A percentile compares a stretch with the other conserved stretches of the same genome.
These are phyloP conservation scores for Agaricus blazei DNA, from an alignment of 768 basidiomycete genomes.

Conservation along the genomic window DNA sequence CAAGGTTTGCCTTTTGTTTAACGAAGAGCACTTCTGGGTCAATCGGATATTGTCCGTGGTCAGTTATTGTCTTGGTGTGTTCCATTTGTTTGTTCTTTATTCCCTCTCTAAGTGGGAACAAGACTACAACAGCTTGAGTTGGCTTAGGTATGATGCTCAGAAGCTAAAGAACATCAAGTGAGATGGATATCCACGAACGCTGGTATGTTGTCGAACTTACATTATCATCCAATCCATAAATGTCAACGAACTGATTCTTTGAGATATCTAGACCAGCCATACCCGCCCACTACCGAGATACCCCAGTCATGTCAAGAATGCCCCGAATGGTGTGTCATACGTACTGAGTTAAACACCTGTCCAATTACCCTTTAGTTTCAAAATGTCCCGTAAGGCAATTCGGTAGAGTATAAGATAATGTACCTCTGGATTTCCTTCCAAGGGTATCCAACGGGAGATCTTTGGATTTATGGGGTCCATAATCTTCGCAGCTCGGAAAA, in stretches of 20 bases:
- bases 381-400: background rate
- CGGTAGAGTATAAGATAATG: background rate
- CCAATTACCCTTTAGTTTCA: background rate
- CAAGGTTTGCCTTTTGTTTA: slow-evolving; percentile 71
- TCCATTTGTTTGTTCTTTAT: slow-evolving; percentile 38
- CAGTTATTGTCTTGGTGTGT: slow-evolving; percentile 55
- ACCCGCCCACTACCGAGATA: slow-evolving; percentile 52
- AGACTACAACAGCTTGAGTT: slow-evolving; percentile 77
- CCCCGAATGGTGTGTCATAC: slow-evolving; percentile 9
- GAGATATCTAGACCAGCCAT: slow-evolving; percentile 55
- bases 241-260: slow-evolving; percentile 55
- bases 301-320: background rate
- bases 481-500: background rate
- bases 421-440: slow-evolving; percentile 67
- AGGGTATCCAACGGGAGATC: slow-evolving; percentile 62
- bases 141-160: slow-evolving; percentile 66
- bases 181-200: background rate
- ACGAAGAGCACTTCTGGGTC: slow-evolving; percentile 78
- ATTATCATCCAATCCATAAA: slow-evolving; percentile 69
- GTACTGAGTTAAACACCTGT: slow-evolving; percentile 46
- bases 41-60: slow-evolving; percentile 38
- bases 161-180: slow-evolving; percentile 36
- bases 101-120: slow-evolving; percentile 72
- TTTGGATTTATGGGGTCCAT: background rate
- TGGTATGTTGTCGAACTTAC: slow-evolving; percentile 28